Evolutionary conservation across 2,329 filamentous ascomycete species (phyloP).

Genomic region (Pseudopithomyces maydicus): DNA sequence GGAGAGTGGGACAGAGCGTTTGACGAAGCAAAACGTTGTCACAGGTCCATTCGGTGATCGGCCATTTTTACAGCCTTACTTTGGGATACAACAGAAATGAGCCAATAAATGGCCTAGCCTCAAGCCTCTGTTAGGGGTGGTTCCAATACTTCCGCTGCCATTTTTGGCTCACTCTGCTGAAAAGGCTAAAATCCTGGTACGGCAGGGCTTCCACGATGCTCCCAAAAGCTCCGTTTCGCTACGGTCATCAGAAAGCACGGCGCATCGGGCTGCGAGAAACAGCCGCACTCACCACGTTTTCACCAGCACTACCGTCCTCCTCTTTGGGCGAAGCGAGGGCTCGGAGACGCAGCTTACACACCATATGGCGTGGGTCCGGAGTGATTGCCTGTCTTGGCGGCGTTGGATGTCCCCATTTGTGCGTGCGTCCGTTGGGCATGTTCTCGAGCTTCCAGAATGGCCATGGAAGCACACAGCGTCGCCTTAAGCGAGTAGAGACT

Average conservation of each 20-base stretch:
- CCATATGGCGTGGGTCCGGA: conserved; percentile 6
- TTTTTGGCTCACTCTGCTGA: conserved; percentile 35
- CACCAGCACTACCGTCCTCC: conserved; percentile 11
- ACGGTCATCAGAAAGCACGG: conserved; percentile 22
- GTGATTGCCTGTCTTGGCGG: conserved; percentile 7
- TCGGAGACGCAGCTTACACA: conserved; percentile 14
- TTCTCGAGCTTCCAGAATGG: conserved; percentile 8
- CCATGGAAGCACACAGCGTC: neutral
- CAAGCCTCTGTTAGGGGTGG: conserved; percentile 39
- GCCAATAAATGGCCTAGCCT: conserved; percentile 36
- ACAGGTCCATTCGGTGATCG: conserved; percentile 19
- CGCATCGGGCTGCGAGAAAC: conserved; percentile 16
- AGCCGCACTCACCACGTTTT: conserved; percentile 17
- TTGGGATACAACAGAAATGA: conserved; percentile 37
- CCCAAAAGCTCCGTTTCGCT: conserved; percentile 32
- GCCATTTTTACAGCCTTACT: conserved; percentile 24
- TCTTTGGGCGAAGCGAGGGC: conserved; percentile 17
- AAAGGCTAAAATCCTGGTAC: conserved; percentile 34
- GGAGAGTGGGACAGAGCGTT: conserved; percentile 21
- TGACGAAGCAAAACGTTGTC: conserved; percentile 14
- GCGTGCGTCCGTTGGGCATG: conserved; percentile 2
- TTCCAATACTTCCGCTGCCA: conserved; percentile 38
- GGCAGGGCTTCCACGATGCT: conserved; percentile 26
- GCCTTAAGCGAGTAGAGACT: conserved; percentile 6
- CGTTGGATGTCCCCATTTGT: conserved; percentile 12